A percentile compares a stretch with the other conserved stretches of the same genome.
phyloP scores from a whole-genome alignment of 805 yeast genomes.

The Saccharomycopsis schoenii region DNA sequence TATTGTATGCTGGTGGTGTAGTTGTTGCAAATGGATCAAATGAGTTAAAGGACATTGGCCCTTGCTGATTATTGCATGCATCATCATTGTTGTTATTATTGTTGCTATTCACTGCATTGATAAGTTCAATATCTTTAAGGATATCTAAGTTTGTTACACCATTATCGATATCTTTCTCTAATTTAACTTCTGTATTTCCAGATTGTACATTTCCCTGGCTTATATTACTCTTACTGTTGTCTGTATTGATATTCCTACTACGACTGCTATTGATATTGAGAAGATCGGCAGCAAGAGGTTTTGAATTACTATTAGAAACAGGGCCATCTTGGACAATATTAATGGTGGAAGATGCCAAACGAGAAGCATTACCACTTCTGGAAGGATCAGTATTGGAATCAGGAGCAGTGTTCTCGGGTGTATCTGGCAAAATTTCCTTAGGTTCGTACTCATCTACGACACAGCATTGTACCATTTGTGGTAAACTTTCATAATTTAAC shows the following conservation, averaged over 20 bases:
- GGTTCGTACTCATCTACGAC: constrained; percentile 38
- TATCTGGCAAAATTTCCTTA: neutral
- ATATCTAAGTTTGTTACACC: neutral
- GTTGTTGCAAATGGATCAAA: neutral
- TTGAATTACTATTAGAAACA: neutral
- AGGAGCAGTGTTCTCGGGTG: neutral
- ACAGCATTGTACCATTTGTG: constrained; percentile 52
- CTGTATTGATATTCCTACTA: neutral
- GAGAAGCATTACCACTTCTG: neutral
- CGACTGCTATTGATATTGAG: neutral
- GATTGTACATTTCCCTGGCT: neutral
- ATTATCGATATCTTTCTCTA: neutral
- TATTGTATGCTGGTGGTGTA: neutral
- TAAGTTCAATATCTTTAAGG: neutral
- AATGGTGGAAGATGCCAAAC: no score
- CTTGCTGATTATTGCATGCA: neutral
- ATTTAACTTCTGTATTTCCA: neutral
- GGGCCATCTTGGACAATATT: neutral
- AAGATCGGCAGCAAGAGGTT: neutral
- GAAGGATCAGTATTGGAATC: neutral
- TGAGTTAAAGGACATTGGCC: neutral
- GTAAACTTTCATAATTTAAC: constrained; percentile 43
- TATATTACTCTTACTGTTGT: no score
- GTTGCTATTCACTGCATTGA: neutral
- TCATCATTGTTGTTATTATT: neutral